These are phyloP conservation scores for Sporothrix pseudoabietina DNA, from an alignment of 2,329 filamentous ascomycete species.

Conservation along the genomic window DNA sequence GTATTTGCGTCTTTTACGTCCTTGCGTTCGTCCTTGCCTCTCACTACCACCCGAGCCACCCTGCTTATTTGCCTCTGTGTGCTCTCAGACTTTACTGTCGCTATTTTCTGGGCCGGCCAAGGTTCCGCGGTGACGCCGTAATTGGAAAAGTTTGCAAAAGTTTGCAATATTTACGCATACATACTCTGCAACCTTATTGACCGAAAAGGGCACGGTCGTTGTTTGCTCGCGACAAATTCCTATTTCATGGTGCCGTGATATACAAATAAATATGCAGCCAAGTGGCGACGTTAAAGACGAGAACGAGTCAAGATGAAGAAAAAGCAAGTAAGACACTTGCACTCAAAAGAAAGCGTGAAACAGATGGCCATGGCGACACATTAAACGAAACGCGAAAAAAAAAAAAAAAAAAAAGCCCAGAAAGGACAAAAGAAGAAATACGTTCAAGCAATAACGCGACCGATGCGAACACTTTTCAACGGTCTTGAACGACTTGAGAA, in stretches of 20 bases:
- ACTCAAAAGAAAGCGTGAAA: neutral
- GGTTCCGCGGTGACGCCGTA: neutral
- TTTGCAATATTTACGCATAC: neutral
- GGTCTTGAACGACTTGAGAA: neutral
- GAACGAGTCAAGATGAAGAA: neutral
- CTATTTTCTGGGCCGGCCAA: neutral
- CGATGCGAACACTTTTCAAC: neutral
- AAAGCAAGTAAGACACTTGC: neutral
- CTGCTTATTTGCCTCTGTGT: neutral
- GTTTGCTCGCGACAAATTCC: no score
- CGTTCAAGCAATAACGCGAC: neutral
- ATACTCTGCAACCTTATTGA: neutral
- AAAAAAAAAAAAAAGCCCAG: neutral
- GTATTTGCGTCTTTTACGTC: neutral
- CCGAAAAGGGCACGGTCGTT: neutral
- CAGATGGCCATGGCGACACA: neutral
- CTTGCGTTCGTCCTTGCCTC: neutral
- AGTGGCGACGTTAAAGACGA: neutral
- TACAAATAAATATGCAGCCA: neutral
- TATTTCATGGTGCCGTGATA: neutral
- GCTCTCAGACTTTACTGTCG: neutral
- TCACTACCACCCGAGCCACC: neutral
- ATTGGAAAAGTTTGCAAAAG: neutral
- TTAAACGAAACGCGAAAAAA: neutral
- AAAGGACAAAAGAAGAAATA: neutral